phyloP scores from a whole-genome alignment of 2,329 filamentous ascomycete genomes.

The Neopestalotiopsis sp. region DNA sequence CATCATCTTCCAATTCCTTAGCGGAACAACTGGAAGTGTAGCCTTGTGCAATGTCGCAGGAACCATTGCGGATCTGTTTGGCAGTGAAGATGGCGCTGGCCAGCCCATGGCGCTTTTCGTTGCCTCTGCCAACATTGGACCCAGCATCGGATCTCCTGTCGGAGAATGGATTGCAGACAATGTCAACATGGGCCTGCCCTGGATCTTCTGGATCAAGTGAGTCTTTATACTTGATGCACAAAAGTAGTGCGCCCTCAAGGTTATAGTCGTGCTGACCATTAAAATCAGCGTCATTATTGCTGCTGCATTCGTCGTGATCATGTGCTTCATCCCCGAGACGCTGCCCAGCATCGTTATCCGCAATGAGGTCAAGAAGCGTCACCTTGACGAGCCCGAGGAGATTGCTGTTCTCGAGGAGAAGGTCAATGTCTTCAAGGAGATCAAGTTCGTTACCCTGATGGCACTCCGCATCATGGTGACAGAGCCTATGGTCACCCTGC shows the following conservation, averaged over 20 bases:
- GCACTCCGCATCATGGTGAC: conserved; percentile 48
- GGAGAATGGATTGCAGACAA: conserved; percentile 46
- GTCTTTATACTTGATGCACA: conserved; percentile 12
- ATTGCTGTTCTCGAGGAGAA: conserved; percentile 38
- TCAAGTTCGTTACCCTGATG: conserved; percentile 47
- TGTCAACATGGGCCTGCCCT: conserved; percentile 40
- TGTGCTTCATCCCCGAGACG: conserved; percentile 46
- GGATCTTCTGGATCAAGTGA: conserved; percentile 47
- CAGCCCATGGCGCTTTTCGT: conserved; percentile 51
- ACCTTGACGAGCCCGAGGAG: conserved; percentile 36
- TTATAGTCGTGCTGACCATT: conserved; percentile 19
- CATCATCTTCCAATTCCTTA: conserved; percentile 44
- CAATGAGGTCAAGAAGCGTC: conserved; percentile 37
- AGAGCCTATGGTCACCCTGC: conserved; percentile 45
- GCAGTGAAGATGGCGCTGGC: conserved; percentile 43
- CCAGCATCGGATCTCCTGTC: conserved; percentile 45
- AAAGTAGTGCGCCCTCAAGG: no score
- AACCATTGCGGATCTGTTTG: conserved; percentile 42
- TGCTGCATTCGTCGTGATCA: conserved; percentile 39
- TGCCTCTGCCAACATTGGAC: conserved; percentile 44
- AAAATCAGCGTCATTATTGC: conserved; percentile 41
- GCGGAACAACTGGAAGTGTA: conserved; percentile 40
- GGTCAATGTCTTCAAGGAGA: conserved; percentile 43
- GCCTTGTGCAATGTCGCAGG: conserved; percentile 42
- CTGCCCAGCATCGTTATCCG: conserved; percentile 45